phyloP scores from a whole-genome alignment of 257 asterid genomes.

The Voacanga thouarsii region DNA sequence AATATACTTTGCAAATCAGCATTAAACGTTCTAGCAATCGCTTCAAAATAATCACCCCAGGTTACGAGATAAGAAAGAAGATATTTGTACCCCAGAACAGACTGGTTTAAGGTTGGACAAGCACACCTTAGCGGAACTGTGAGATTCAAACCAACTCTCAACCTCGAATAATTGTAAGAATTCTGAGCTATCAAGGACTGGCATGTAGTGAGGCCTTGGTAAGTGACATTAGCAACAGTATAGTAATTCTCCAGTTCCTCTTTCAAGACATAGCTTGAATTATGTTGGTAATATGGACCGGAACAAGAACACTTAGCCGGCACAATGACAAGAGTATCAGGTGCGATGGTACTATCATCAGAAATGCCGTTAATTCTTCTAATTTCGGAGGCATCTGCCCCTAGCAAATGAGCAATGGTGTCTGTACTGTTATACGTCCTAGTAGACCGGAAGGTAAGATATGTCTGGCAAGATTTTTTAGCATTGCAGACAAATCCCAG shows the following conservation, averaged over 20 bases:
- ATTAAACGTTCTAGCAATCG: constrained; percentile 29
- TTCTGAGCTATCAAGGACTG: constrained; percentile 51
- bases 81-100: constrained; percentile 30
- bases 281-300: constrained; percentile 43
- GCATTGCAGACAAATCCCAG: constrained; percentile 56
- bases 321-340: constrained; percentile 34
- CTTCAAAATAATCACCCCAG: constrained; percentile 6
- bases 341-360: constrained; percentile 25
- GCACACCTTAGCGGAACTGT: constrained; percentile 54
- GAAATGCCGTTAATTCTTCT: constrained; percentile 44
- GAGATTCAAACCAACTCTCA: constrained; percentile 25
- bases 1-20: constrained; percentile 28
- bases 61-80: constrained; percentile 45
- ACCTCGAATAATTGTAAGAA: constrained; percentile 1
- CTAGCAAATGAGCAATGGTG: constrained; percentile 38
- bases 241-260: constrained; percentile 31
- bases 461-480: constrained; percentile 42
- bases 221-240: constrained; percentile 42
- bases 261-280: constrained; percentile 44
- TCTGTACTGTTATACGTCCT: constrained; percentile 43
- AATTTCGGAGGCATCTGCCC: constrained; percentile 39
- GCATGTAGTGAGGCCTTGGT: constrained; percentile 55
- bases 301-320: constrained; percentile 55
- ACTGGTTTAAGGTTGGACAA: constrained; percentile 54
- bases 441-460: constrained; percentile 56